Evolutionary conservation across 1,139 yeast genomes (phyloP), one percentile per base, ranked within the genome.

Genomic region (Protomyces inundatus): DNA sequence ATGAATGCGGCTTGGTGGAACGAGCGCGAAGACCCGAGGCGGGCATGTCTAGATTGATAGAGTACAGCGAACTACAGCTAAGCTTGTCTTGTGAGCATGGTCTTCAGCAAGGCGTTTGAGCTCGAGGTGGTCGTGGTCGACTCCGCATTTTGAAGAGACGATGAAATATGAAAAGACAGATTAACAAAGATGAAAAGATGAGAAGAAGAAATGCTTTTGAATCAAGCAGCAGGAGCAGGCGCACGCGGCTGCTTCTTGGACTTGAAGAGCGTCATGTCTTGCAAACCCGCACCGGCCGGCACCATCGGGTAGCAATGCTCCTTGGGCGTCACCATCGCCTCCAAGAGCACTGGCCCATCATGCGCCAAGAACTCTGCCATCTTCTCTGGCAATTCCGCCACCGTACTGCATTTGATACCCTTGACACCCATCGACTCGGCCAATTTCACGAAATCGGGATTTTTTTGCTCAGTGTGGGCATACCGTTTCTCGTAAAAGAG

Each of bases 241-340:
- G 52, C 56, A 6, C 40, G 62, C 12, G 45, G 12, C 54, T 58
- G 40, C 56, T 58, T 52, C 30, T 58, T 52, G 34, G 56, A 52
- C 46, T 40, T 55, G 54, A 58, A 58, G 52, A 58, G 53, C 52
- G 54, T 55, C 62, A 58, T 58, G 76, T 93, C 98, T 74, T 93
- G 95, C 72, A 93, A 82, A 68, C 88, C 97, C 77, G 88, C 89
- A 71, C 98, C 98, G 66, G 86, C 96, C 64, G 98, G 97, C 63
- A 93, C 98, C 96, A 93, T 91, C 66, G 98, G 98, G 75, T 93
- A 82, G 67, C 95, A 98, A 56, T 98, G 98, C 59, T 93, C 97
- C 81, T 93, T 93, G 83, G 87, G 87, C 78, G 91, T 98, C 51
- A 90, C 95, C 67, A 86, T 73, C 61, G 90, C 98, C 79, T 93